Evolutionary conservation across 257 asterid species (phyloP).

Genomic region (Misopates orontium): DNA sequence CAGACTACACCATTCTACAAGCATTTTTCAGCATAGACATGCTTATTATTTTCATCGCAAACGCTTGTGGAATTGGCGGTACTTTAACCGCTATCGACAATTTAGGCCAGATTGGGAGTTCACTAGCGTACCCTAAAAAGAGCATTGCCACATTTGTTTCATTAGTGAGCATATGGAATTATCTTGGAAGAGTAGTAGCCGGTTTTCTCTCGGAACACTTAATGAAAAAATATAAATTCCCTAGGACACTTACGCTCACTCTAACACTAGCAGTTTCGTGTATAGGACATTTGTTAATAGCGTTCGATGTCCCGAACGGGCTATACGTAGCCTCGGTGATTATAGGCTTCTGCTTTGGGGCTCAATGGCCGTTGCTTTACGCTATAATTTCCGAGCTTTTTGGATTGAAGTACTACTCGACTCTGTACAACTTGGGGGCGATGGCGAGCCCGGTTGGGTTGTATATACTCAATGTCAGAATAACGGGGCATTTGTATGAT

Average conservation of each 20-base stretch:
- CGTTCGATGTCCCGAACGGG: conserved; percentile 30
- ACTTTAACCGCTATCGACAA: conserved; percentile 32
- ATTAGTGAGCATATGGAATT: conserved; percentile 38
- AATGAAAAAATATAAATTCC: conserved; percentile 26
- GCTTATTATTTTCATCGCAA: conserved; percentile 26
- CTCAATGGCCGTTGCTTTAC: conserved; percentile 34
- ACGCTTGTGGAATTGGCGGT: conserved; percentile 34
- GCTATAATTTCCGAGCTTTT: conserved; percentile 37
- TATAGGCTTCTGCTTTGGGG: conserved; percentile 30
- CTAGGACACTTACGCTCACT: conserved; percentile 27
- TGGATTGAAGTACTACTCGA: conserved; percentile 36
- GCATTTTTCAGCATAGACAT: conserved; percentile 34
- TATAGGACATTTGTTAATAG: conserved; percentile 29
- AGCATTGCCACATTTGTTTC: conserved; percentile 30
- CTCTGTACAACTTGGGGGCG: conserved; percentile 25
- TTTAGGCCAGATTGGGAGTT: conserved; percentile 31
- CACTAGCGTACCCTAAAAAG: conserved; percentile 26
- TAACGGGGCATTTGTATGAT: conserved; percentile 32
- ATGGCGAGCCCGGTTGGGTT: conserved; percentile 35
- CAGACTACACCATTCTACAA: conserved; percentile 34
- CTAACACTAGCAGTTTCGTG: conserved; percentile 22
- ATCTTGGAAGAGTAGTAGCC: conserved; percentile 31
- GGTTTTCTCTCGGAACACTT: conserved; percentile 30
- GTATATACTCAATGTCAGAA: conserved; percentile 30
- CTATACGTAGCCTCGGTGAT: conserved; percentile 29